phyloP scores from a whole-genome alignment of 2,329 filamentous ascomycete genomes.

The Cordyceps militaris region DNA sequence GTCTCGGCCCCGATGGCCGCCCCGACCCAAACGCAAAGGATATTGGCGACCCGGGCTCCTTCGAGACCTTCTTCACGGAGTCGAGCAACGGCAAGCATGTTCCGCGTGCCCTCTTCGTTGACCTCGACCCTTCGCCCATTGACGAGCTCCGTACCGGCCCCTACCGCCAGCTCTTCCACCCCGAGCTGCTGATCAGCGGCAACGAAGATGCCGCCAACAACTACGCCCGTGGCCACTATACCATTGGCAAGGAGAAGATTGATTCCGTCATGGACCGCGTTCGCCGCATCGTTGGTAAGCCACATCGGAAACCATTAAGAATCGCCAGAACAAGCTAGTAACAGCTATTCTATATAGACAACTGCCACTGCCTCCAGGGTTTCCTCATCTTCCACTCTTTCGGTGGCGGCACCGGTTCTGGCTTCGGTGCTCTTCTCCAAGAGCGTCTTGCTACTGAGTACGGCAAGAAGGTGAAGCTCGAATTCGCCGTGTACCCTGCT shows the following conservation, averaged over 20 bases:
- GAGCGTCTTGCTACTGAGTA: constrained; percentile 68
- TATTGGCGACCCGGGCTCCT: constrained; percentile 54
- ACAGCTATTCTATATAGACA: constrained; percentile 40
- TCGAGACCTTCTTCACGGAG: constrained; percentile 69
- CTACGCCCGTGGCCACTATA: constrained; percentile 71
- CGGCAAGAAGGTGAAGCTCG: constrained; percentile 71
- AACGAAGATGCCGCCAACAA: constrained; percentile 75
- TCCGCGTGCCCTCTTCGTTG: constrained; percentile 64
- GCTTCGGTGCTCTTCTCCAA: constrained; percentile 64
- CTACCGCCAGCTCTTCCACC: constrained; percentile 66
- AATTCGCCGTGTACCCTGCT: constrained; percentile 66
- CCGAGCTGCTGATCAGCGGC: constrained; percentile 63
- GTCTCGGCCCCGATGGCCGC: constrained; percentile 57
- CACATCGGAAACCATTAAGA: not conserved
- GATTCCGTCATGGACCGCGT: constrained; percentile 64
- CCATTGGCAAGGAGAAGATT: constrained; percentile 70
- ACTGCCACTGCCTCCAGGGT: constrained; percentile 65
- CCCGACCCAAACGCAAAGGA: constrained; percentile 56
- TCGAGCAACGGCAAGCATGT: constrained; percentile 66
- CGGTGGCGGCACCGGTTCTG: constrained; percentile 65
- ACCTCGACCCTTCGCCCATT: constrained; percentile 65
- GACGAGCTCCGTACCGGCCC: constrained; percentile 64
- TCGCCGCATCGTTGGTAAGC: constrained; percentile 60
- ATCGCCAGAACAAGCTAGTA: not conserved
- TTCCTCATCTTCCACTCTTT: constrained; percentile 73